Evolutionary conservation across 1,284 basidiomycete genomes (phyloP), one percentile per base, ranked within the genome.

Genomic region (Coriolopsis trogii): DNA sequence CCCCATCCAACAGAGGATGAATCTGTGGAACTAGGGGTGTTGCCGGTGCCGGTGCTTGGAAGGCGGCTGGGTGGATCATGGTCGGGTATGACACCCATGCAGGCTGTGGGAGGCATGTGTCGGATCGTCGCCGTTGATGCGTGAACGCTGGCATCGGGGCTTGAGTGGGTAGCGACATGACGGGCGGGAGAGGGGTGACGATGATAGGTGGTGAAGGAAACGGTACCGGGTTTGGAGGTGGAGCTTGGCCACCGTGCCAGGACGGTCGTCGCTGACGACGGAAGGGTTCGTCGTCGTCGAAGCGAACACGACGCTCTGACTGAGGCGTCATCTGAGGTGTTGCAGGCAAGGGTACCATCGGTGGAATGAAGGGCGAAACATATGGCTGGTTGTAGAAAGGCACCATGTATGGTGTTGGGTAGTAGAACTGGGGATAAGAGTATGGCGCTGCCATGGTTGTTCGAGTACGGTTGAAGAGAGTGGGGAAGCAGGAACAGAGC

Each of bases 1-100:
- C 79, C n/a, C 79, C 85, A 58, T 83, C 80, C 6, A 89, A 68
- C 53, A 80, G 76, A 1, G 83, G 83, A 58, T 78, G 75, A 43
- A 81, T 70, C 34, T 70, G 59, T n/a, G 70, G 63, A 41, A 12
- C 23, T 9, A 34, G 37, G 20, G 44, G 30, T 16, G 55, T 25
- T 9, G 63, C 50, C 49, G 55, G 61, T 38, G 38, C 51, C 26
- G 44, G 25, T 13, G 5, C 25, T 49, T 37, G 65, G 56, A 56
- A 65, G 47, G 56, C 24, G 46, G 58, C 56, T 31, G 34, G 63
- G 49, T 33, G 62, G 60, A 60, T 56, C 58, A 58, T 63, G 6
- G 63, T 49, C 23, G 63, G 55, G 41, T 52, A 67, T 3, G 63
- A 36, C 13, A 59, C 47, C 65, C 66, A 68, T 6, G 62, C 57